phyloP scores from a whole-genome alignment of 2,329 filamentous ascomycete species.

The Paecilomyces formosus region DNA sequence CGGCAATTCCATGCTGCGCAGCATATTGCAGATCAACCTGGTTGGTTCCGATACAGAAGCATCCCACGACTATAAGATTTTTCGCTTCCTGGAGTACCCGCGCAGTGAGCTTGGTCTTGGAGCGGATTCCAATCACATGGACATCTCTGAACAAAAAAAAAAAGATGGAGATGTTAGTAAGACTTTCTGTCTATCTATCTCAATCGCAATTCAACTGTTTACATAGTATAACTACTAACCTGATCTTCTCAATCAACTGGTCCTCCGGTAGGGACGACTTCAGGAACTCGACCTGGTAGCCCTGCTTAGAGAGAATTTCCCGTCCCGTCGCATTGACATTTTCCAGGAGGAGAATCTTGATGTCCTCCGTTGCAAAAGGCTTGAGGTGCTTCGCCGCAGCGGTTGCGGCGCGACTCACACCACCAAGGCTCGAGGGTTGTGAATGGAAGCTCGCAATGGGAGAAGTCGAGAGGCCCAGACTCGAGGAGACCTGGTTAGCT shows the following conservation, averaged over 20 bases:
- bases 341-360: conserved; percentile 92
- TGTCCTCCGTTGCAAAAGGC: conserved; percentile 90
- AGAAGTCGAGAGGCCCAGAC: conserved; percentile 64
- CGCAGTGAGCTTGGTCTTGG: conserved; percentile 89
- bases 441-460: conserved; percentile 70
- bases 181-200: no score
- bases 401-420: conserved; percentile 36
- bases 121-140: conserved; percentile 95
- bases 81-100: conserved; percentile 81
- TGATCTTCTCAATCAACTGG: conserved; percentile 93
- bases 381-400: conserved; percentile 67
- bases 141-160: conserved; percentile 57
- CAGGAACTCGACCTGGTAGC: conserved; percentile 89
- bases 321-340: conserved; percentile 90
- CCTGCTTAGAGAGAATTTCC: conserved; percentile 74
- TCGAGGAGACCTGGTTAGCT: conserved; percentile 46
- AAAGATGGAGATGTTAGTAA: conserved; percentile 4
- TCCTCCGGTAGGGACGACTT: conserved; percentile 89
- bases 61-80: conserved; percentile 91
- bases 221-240: conserved; percentile 44
- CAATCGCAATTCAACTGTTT: no score
- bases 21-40: conserved; percentile 39
- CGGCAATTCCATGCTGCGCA: conserved; percentile 64
- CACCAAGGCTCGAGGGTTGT: conserved; percentile 54
- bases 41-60: conserved; percentile 96